Conservation (phyloP, 2,329 filamentous ascomycete species). For the Daldinia sp. region DNA sequence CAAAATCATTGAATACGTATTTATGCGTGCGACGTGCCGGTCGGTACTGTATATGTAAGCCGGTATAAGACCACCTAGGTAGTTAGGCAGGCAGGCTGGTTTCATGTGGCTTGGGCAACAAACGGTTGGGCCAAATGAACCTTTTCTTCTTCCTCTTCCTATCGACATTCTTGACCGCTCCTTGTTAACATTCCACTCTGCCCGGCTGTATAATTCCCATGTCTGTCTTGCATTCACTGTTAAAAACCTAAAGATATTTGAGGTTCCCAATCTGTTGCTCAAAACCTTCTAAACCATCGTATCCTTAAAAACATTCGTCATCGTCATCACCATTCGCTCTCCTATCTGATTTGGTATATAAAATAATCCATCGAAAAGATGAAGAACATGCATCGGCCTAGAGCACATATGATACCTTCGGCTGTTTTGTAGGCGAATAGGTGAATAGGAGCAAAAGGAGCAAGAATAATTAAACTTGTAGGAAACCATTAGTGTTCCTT, state of each 20-base stretch:
- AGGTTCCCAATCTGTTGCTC: background rate
- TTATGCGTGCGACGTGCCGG: slow-evolving; percentile 1
- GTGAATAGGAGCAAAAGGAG: background rate
- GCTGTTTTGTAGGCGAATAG: background rate
- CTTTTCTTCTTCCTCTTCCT: background rate
- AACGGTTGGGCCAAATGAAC: background rate
- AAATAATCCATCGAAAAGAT: background rate
- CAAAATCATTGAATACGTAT: background rate
- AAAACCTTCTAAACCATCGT: background rate
- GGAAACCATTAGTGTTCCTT: slow-evolving; percentile 10
- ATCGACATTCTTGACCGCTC: slow-evolving; percentile 16
- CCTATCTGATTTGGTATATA: background rate
- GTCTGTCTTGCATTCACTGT: slow-evolving; percentile 1
- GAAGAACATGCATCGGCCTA: background rate
- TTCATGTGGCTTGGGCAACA: slow-evolving; percentile 9
- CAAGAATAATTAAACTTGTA: slow-evolving; percentile 1
- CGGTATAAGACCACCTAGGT: slow-evolving; percentile 10
- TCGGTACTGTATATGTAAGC: slow-evolving; percentile 11
- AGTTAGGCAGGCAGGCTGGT: slow-evolving; percentile 1
- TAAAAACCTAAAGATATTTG: background rate
- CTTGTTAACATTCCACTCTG: slow-evolving; percentile 6
- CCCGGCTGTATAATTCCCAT: background rate
- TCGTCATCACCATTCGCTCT: slow-evolving; percentile 5
- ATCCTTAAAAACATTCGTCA: background rate
- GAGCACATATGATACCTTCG: slow-evolving; percentile 1